These are phyloP conservation scores for Raphidocelis subcapitata DNA, from an alignment of 139 green algal species.

Conservation along the genomic window DNA sequence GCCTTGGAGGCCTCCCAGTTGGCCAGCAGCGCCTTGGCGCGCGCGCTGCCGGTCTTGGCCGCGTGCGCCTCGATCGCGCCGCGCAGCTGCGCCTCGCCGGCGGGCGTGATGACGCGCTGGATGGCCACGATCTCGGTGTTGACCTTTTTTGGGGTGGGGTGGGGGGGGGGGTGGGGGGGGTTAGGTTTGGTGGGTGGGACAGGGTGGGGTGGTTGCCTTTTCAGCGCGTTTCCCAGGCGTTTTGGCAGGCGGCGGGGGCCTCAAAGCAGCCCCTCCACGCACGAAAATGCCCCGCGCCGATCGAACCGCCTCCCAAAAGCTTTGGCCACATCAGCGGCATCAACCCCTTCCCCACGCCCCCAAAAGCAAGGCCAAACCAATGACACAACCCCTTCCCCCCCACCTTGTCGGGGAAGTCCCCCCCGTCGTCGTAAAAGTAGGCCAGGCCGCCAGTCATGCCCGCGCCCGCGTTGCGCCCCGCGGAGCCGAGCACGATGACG, in stretches of 20 bases:
- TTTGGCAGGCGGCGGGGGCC: too few species aligned
- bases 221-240: too few species aligned
- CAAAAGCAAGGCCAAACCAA: background rate
- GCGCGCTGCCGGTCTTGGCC: constrained; percentile 76
- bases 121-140: constrained; percentile 97
- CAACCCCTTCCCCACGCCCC: background rate
- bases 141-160: constrained; percentile 51
- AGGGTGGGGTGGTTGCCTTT: too few species aligned
- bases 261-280: too few species aligned
- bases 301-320: background rate
- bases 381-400: background rate
- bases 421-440: constrained; percentile 97
- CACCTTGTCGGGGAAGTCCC: constrained; percentile 84
- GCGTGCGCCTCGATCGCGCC: constrained; percentile 81
- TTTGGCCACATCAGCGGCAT: background rate
- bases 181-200: too few species aligned
- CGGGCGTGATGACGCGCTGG: constrained; percentile 83
- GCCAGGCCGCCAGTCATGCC: constrained; percentile 98
- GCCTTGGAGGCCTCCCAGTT: constrained; percentile 74
- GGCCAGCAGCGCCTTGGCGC: constrained; percentile 72
- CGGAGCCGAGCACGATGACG: constrained; percentile 69
- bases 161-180: background rate
- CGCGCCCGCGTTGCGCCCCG: constrained; percentile 95
- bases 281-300: too few species aligned
- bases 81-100: constrained; percentile 87